Conservation (phyloP, 2,329 filamentous ascomycete species). For the Fusarium pilosicola region DNA sequence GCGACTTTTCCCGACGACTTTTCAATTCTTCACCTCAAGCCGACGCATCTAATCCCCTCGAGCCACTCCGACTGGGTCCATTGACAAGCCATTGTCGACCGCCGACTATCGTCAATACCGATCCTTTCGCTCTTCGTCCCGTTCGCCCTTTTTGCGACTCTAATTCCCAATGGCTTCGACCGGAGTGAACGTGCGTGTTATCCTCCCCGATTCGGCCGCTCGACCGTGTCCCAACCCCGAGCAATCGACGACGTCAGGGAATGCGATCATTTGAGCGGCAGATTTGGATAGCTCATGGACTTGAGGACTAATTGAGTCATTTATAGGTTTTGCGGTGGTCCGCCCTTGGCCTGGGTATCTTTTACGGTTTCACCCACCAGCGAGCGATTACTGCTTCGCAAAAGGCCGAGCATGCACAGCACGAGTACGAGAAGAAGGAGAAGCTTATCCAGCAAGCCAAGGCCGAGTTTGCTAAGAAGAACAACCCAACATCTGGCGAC, state of each 20-base stretch:
- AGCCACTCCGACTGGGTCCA: slow-evolving; percentile 56
- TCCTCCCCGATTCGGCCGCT: slow-evolving; percentile 43
- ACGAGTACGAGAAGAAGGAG: slow-evolving; percentile 91
- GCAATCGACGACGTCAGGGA: slow-evolving; percentile 26
- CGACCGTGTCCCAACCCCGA: slow-evolving; percentile 34
- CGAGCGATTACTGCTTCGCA: slow-evolving; percentile 78
- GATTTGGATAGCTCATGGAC: slow-evolving; percentile 20
- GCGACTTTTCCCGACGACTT: slow-evolving; percentile 60
- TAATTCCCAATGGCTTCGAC: slow-evolving; percentile 70
- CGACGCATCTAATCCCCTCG: slow-evolving; percentile 53
- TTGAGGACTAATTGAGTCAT: slow-evolving; percentile 45
- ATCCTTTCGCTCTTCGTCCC: slow-evolving; percentile 50
- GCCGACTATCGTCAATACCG: slow-evolving; percentile 48
- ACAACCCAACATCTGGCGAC: slow-evolving; percentile 62
- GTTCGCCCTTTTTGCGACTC: slow-evolving; percentile 55
- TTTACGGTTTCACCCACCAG: slow-evolving; percentile 98
- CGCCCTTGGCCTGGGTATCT: slow-evolving; percentile 87
- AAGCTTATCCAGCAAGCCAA: slow-evolving; percentile 93
- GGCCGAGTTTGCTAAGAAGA: slow-evolving; percentile 83
- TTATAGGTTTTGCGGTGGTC: slow-evolving; percentile 94
- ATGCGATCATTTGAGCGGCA: slow-evolving; percentile 25
- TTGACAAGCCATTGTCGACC: slow-evolving; percentile 56
- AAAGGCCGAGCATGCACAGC: slow-evolving; percentile 75
- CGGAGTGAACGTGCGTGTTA: slow-evolving; percentile 72
- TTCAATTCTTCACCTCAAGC: slow-evolving; percentile 54